Base-by-base conservation (phyloP, 371 early-diverging fungal genomes). In the Rhizopus sp. region DNA sequence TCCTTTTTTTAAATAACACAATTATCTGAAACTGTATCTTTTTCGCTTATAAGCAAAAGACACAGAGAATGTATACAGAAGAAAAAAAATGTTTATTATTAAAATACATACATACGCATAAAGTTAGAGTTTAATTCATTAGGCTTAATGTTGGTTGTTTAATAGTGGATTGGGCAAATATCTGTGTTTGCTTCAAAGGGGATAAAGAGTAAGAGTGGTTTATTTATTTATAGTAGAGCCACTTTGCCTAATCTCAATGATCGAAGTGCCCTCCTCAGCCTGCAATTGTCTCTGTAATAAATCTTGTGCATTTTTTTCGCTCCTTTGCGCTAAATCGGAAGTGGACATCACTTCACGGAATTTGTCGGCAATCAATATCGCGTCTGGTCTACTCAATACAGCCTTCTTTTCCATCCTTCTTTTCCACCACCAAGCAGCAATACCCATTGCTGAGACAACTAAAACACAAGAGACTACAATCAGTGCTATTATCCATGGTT, bases 401-500 rank as follows among this genome's bases (percentile, higher is more conserved):
- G 54, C 54, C 34, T 39, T 50, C 31, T 40, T 41, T 31, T 42
- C 9, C 32, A 15, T 41, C 45, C 45, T 54, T 58, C 54, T 63
- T 23, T 58, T 53, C 48, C 47, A 46, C 45, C 53, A 63, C 66
- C 66, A 69, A 57, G 51, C n/a, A 31, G 52, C 16, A 33, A 55
- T 34, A 45, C 44, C 38, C 5, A 59, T 16, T 4, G 63, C 55
- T 48, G 45, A 41, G 39, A 59, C 40, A 7, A 65, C 57, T 5
- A 57, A 15, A n/a, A 62, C 17, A 40, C 30, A 34, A 7, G 60
- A 56, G 38, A 65, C 32, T 13, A 65, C 42, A 32, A 69, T 57
- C 7, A 65, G 47, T 0, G 60, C 66, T n/a, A 69, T 40, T 1
- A 59, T 45, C 69, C 69, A 69, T 29, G n/a, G 16, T 40, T 42